Conservation (phyloP, 345 rosid genomes). For the Sisymbrium altissimum region DNA sequence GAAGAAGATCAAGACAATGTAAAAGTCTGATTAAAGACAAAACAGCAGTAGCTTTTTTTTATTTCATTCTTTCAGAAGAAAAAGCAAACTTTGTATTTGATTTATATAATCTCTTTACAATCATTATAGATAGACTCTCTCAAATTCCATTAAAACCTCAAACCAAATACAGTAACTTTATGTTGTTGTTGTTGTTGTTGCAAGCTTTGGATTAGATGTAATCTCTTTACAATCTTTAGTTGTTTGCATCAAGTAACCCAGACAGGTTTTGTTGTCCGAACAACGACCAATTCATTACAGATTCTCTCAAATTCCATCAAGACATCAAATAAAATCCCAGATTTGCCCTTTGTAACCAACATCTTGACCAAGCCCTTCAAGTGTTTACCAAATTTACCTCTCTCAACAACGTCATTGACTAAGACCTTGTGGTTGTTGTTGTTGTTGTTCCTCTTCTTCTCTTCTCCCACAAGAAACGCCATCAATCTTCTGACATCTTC, state of each 20-base stretch:
- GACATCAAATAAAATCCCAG: slow-evolving; percentile 47
- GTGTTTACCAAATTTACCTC: slow-evolving; percentile 41
- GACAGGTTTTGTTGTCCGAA: slow-evolving; percentile 30
- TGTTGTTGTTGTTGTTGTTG: background rate
- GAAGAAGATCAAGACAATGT: slow-evolving; percentile 34
- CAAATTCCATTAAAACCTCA: slow-evolving; percentile 48
- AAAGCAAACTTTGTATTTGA: background rate
- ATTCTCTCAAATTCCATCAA: slow-evolving; percentile 64
- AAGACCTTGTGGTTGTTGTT: slow-evolving; percentile 12
- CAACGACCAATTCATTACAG: slow-evolving; percentile 40
- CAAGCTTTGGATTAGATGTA: background rate
- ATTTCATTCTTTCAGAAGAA: slow-evolving; percentile 11
- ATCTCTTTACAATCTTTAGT: background rate
- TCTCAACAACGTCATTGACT: slow-evolving; percentile 39
- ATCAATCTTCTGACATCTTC: slow-evolving; percentile 45
- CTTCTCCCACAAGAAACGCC: slow-evolving; percentile 41
- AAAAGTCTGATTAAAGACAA: slow-evolving; percentile 1
- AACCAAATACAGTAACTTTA: background rate
- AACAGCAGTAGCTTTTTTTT: background rate
- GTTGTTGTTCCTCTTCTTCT: slow-evolving; percentile 31
- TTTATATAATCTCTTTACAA: background rate
- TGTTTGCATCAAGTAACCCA: slow-evolving; percentile 33
- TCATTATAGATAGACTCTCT: slow-evolving; percentile 46
- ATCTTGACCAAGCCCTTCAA: slow-evolving; percentile 51
- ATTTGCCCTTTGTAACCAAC: slow-evolving; percentile 45